phyloP scores from a whole-genome alignment of 495 filamentous ascomycete genomes.

The Tuber brumale region DNA sequence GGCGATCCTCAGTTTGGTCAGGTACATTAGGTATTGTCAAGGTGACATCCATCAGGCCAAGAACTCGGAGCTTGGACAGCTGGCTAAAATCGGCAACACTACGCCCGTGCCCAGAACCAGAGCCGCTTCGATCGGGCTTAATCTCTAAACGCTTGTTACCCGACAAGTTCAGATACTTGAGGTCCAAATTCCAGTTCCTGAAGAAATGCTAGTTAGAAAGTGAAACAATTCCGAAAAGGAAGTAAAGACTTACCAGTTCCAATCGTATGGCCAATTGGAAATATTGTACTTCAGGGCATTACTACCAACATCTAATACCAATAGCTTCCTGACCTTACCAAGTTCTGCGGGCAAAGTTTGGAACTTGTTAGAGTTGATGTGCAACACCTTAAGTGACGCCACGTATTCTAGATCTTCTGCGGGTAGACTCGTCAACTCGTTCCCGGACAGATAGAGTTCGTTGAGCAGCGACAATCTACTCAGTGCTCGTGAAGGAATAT shows the following conservation, averaged over 20 bases:
- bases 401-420: constrained; percentile 91
- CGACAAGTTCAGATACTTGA: constrained; percentile 92
- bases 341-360: constrained; percentile 93
- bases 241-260: constrained; percentile 70
- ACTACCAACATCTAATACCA: constrained; percentile 88
- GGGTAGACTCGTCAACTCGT: constrained; percentile 82
- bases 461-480: constrained; percentile 78
- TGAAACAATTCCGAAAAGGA: background rate
- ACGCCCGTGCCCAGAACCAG: constrained; percentile 51
- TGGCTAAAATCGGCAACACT: constrained; percentile 89
- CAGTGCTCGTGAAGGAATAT: constrained; percentile 81
- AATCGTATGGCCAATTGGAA: constrained; percentile 98
- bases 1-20: constrained; percentile 88
- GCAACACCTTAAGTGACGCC: constrained; percentile 74
- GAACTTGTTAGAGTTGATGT: constrained; percentile 97
- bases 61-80: constrained; percentile 73
- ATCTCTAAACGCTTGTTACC: constrained; percentile 97
- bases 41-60: constrained; percentile 97
- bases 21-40: constrained; percentile 86
- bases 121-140: constrained; percentile 63
- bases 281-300: constrained; percentile 99
- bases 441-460: constrained; percentile 92
- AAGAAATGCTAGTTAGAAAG: constrained; percentile 8
- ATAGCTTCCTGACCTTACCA: constrained; percentile 81
- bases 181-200: constrained; percentile 80